Percentiles rank a stretch among this genome's conserved stretches.
Evolutionary conservation across 2,329 filamentous ascomycete genomes (phyloP).

Genomic region (Xylariaceae sp.): DNA sequence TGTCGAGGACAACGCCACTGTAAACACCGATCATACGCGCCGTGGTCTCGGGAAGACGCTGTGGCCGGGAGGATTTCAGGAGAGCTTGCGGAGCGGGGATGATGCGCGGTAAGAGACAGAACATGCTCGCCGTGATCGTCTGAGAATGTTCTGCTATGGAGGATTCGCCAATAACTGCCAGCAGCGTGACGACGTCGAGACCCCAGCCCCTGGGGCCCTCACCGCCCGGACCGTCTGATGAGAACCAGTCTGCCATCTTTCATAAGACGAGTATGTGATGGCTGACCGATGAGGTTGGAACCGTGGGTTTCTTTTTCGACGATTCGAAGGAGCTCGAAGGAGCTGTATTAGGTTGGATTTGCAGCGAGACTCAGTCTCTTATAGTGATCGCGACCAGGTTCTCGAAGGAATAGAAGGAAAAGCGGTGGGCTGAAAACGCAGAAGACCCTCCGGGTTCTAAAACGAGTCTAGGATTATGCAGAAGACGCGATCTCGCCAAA

Average conservation of each 20-base stretch:
- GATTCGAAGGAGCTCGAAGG: neutral
- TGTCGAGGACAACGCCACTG: conserved; percentile 49
- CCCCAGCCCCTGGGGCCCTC: conserved; percentile 42
- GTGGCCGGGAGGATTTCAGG: conserved; percentile 51
- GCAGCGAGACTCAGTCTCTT: no score
- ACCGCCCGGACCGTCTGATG: conserved; percentile 35
- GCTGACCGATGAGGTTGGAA: neutral
- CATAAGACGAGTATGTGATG: conserved; percentile 1
- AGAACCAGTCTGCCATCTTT: conserved; percentile 23
- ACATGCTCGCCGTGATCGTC: conserved; percentile 52
- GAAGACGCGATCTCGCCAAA: no score
- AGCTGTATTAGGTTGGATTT: no score
- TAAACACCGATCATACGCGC: conserved; percentile 55
- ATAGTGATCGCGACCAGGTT: no score
- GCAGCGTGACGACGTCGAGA: conserved; percentile 57
- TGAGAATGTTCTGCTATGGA: conserved; percentile 54
- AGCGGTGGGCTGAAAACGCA: no score
- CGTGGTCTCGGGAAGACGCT: conserved; percentile 49
- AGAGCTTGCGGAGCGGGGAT: conserved; percentile 59
- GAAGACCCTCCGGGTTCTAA: no score
- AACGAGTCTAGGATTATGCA: no score
- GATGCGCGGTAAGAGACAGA: conserved; percentile 54
- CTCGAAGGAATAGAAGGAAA: no score
- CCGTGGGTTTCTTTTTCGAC: neutral
- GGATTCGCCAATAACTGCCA: conserved; percentile 58